Evolutionary conservation across 1,139 yeast genomes (phyloP), one percentile per base, ranked within the genome.

Genomic region (Chernovozyma aurita): DNA sequence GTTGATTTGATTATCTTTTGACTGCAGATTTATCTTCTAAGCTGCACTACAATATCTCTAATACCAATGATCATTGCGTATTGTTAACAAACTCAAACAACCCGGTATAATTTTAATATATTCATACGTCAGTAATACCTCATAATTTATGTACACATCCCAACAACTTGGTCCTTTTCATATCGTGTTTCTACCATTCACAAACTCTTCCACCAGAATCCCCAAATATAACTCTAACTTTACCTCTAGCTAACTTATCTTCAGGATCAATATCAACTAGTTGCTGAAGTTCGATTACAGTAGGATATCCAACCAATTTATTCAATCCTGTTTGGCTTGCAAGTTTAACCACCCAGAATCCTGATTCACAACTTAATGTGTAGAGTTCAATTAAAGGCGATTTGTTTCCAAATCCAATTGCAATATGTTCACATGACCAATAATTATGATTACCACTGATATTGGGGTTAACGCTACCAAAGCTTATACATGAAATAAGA

Each of bases 141-240:
- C n/a, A n/a, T n/a, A n/a, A n/a, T n/a, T n/a, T n/a, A n/a, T n/a
- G n/a, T n/a, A n/a, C n/a, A n/a, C n/a, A n/a, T n/a, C n/a, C n/a
- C n/a, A n/a, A n/a, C n/a, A n/a, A n/a, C n/a, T n/a, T n/a, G n/a
- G n/a, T n/a, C n/a, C n/a, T n/a, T n/a, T 20, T 20, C 22, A 20
- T 20, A 20, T 20, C 22, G 22, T 20, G 8, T 26, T 12, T 13
- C 24, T 24, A 46, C 50, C 49, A 48, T 13, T 27, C 45, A 48
- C 55, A 67, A 0, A 70, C 74, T 37, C 53, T 53, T 3, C 75
- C 76, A n/a, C 43, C 41, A 11, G 61, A 47, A 42, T 69, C 75
- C 3, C 75, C 75, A 30, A 67, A 34, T 1, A 69, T 46, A 13
- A 68, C 33, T 29, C 44, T 47, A 24, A 69, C 46, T 2, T 40